Evolutionary conservation across 2,329 filamentous ascomycete species (phyloP).

Genomic region (Neospermospora avenae): DNA sequence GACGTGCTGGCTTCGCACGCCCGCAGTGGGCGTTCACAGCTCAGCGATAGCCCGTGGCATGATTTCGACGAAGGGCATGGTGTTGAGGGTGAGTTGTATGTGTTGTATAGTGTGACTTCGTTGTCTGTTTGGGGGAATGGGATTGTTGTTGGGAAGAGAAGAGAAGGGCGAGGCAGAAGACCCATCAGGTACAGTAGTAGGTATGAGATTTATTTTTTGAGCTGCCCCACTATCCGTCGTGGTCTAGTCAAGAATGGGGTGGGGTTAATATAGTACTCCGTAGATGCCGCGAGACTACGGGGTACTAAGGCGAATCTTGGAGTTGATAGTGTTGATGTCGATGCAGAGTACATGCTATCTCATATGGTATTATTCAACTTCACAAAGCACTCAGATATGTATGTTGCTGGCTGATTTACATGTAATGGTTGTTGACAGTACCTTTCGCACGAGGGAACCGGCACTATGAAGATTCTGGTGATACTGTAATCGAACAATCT

Average conservation of each 20-base stretch:
- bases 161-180: conserved; percentile 26
- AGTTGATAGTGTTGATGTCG: no score
- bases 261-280: no score
- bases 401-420: no score
- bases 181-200: not conserved
- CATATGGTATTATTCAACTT: no score
- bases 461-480: no score
- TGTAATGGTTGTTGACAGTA: no score
- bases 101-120: conserved; percentile 56
- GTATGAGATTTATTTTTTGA: conserved; percentile 23
- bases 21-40: conserved; percentile 90
- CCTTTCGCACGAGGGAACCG: no score
- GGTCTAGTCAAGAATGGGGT: not conserved
- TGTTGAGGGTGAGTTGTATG: conserved; percentile 29
- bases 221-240: conserved; percentile 9
- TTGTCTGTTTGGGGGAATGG: conserved; percentile 48
- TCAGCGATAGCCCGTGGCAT: conserved; percentile 79
- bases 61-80: conserved; percentile 63
- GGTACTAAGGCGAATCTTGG: no score
- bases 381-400: no score
- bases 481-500: no score
- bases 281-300: no score
- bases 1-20: conserved; percentile 53
- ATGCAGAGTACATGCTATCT: no score
- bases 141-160: conserved; percentile 27